Conservation (phyloP, 1,284 basidiomycete genomes). For the Leccinum pachyderme region DNA sequence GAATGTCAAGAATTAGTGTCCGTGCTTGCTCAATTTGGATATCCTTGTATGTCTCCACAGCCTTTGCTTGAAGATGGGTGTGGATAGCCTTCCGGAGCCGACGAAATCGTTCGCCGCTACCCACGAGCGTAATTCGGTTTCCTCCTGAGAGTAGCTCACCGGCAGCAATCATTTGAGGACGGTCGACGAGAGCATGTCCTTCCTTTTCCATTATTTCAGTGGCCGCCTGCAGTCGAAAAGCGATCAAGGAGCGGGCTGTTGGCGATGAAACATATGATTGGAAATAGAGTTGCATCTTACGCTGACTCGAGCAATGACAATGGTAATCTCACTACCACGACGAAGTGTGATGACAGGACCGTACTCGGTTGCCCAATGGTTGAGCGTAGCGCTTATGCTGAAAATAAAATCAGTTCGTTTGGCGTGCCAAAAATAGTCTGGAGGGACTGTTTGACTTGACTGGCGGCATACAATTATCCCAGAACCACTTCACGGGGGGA, state of each 20-base stretch:
- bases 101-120: constrained; percentile 30
- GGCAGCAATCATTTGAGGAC: constrained; percentile 34
- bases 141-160: constrained; percentile 31
- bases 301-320: constrained; percentile 34
- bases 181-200: constrained; percentile 33
- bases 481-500: constrained; percentile 22
- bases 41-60: constrained; percentile 34
- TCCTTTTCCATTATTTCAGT: constrained; percentile 41
- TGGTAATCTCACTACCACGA: constrained; percentile 25
- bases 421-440: background rate
- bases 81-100: constrained; percentile 37
- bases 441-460: constrained; percentile 15
- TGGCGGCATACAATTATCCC: constrained; percentile 17
- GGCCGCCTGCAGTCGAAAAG: constrained; percentile 23
- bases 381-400: constrained; percentile 21
- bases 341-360: constrained; percentile 35
- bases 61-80: constrained; percentile 38
- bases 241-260: background rate
- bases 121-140: constrained; percentile 25
- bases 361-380: constrained; percentile 32
- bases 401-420: background rate
- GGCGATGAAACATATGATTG: background rate
- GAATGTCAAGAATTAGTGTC: constrained; percentile 38
- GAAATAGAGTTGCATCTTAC: constrained; percentile 16
- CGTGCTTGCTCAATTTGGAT: constrained; percentile 37